Base-by-base conservation (phyloP, 768 basidiomycete species). In the Termitomyces heimii region DNA sequence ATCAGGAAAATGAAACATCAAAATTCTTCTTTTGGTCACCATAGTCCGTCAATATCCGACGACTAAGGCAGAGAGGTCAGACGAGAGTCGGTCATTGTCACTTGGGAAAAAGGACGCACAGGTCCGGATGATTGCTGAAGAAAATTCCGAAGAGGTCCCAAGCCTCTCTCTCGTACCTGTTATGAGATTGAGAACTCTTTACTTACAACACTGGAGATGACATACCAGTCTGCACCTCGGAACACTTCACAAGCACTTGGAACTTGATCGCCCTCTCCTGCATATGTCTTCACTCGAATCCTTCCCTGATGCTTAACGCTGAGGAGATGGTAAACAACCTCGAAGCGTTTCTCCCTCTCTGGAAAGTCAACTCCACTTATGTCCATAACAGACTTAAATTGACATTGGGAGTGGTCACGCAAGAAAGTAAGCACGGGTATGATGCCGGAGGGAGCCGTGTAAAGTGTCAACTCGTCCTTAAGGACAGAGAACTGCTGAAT, bases 61-160 rank as follows among this genome's bases (percentile, higher is more conserved):
- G 94, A 29, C 93, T 95, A 62, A 34, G 16, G 57, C 32, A 14
- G 58, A 66, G 57, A 68, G 50, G 57, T 63, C 14, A 64, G 53
- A 1, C 24, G 32, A 39, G 42, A 47, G 44, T 18, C 55, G 43
- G 5, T 18, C 32, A 35, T 29, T 43, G 14, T 18, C 20, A 13
- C 9, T 29, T 32, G 14, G 9, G 2, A 43, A 58, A 22, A 45
- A 32, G 3, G 18, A 82, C 92, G 65, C 68, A 94, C 89, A 99
- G 81, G 72, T 99, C 97, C 22, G 97, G 97, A 73, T 99, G 97
- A 49, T 85, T 89, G 60, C 84, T 84, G 79, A 99, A 99, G 80
- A 94, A 97, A 47, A 99, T 89, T 45, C 97, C 97, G 68, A 78
- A 99, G 72, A 99, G 81, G 75, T 99, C 97, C 95, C 96, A 99